Conservation (phyloP, 2,329 filamentous ascomycete species). For the Paecilomyces formosus region DNA sequence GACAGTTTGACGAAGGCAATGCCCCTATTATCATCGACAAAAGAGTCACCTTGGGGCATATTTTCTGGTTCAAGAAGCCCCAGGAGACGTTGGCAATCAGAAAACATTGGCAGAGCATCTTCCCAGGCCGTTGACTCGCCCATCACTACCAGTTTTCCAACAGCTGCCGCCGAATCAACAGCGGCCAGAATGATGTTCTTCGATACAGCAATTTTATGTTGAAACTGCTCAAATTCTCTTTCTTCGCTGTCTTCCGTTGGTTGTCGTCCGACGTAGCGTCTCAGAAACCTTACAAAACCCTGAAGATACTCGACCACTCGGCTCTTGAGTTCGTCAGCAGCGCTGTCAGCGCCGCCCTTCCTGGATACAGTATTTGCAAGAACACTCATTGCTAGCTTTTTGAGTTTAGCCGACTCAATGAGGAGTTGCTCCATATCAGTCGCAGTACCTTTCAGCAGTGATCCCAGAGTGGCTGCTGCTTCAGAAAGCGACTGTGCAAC, state of each 20-base stretch:
- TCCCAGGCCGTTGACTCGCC: constrained; percentile 31
- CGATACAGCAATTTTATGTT: constrained; percentile 21
- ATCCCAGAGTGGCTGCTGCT: constrained; percentile 25
- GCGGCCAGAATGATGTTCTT: constrained; percentile 32
- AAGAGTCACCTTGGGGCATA: constrained; percentile 7
- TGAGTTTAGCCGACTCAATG: constrained; percentile 35
- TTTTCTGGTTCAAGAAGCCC: constrained; percentile 15
- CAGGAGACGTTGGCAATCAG: constrained; percentile 31
- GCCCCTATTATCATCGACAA: constrained; percentile 14
- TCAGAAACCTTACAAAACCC: constrained; percentile 32
- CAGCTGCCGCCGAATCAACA: constrained; percentile 31
- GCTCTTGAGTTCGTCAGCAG: constrained; percentile 1
- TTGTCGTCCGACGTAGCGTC: constrained; percentile 32
- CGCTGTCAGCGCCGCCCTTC: constrained; percentile 11
- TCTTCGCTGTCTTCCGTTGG: constrained; percentile 18
- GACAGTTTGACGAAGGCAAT: constrained; percentile 33
- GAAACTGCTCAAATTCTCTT: constrained; percentile 22
- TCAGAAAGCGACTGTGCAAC: constrained; percentile 21
- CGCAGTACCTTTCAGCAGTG: constrained; percentile 31
- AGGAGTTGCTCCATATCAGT: constrained; percentile 38
- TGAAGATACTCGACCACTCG: constrained; percentile 29
- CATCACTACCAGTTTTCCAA: constrained; percentile 32
- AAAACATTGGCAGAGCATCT: constrained; percentile 25
- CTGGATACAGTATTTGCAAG: constrained; percentile 11
- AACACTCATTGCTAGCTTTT: constrained; percentile 34